Evolutionary conservation across 768 basidiomycete species (phyloP).

Genomic region (Suillus lakei): DNA sequence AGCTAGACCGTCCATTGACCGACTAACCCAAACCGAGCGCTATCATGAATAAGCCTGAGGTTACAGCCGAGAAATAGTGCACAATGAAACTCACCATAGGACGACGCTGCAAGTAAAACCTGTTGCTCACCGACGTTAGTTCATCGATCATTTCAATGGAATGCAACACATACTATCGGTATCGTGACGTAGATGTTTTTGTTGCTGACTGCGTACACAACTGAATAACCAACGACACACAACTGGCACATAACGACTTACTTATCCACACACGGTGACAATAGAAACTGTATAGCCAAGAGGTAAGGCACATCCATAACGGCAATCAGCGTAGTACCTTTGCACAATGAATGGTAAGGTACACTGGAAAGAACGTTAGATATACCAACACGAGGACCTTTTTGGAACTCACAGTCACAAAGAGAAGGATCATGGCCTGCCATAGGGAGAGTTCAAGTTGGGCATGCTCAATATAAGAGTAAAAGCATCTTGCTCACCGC

Average conservation of each 20-base stretch:
- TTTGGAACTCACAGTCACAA: background rate
- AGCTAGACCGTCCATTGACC: background rate
- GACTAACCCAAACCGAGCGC: conserved; percentile 4
- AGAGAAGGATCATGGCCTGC: background rate
- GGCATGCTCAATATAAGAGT: background rate
- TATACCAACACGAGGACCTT: background rate
- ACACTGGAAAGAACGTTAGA: background rate
- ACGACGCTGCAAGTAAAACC: background rate
- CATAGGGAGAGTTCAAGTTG: background rate
- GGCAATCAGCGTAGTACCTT: background rate
- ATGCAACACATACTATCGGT: background rate
- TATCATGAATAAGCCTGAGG: background rate
- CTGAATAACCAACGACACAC: background rate
- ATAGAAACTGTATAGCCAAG: conserved; percentile 7
- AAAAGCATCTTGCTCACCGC: background rate
- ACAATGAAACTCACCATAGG: background rate
- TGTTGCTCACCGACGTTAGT: background rate
- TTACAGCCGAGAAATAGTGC: background rate
- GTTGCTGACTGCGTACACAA: background rate
- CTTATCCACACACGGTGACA: conserved; percentile 15
- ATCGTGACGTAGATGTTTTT: conserved; percentile 5
- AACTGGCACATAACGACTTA: background rate
- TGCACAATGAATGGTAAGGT: conserved; percentile 7
- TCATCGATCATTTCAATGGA: background rate
- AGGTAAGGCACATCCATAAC: background rate